phyloP scores from a whole-genome alignment of 768 basidiomycete species.

The Crassisporium funariophilum region DNA sequence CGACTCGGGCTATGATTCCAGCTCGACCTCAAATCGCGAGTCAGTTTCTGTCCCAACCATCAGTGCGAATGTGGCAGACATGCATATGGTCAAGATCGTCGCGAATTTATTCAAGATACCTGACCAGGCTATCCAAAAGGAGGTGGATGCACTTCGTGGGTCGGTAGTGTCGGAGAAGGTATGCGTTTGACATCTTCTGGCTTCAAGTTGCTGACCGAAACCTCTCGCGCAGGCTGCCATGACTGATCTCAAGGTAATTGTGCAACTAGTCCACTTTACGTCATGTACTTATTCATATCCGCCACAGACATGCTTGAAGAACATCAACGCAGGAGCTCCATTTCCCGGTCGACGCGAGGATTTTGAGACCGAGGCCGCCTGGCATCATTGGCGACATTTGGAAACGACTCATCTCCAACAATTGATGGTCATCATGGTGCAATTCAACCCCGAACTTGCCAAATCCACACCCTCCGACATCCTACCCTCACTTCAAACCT shows the following conservation, averaged over 20 bases:
- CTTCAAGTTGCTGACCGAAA: neutral
- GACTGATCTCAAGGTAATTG: slow-evolving; percentile 76
- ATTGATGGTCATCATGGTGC: slow-evolving; percentile 84
- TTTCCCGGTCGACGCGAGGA: slow-evolving; percentile 89
- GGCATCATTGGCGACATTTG: slow-evolving; percentile 77
- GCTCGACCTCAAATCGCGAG: slow-evolving; percentile 61
- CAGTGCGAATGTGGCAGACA: slow-evolving; percentile 62
- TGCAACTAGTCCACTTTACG: slow-evolving; percentile 5
- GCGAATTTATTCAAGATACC: slow-evolving; percentile 75
- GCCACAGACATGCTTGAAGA: slow-evolving; percentile 82
- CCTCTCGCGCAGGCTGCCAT: slow-evolving; percentile 69
- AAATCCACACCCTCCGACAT: slow-evolving; percentile 70
- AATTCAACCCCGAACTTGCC: slow-evolving; percentile 84
- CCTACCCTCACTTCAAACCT: slow-evolving; percentile 42
- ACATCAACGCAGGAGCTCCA: slow-evolving; percentile 78
- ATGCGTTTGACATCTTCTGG: slow-evolving; percentile 6
- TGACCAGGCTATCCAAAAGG: slow-evolving; percentile 65
- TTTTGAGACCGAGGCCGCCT: slow-evolving; percentile 81
- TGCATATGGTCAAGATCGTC: slow-evolving; percentile 74
- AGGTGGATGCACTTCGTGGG: slow-evolving; percentile 67
- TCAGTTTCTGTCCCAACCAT: slow-evolving; percentile 41
- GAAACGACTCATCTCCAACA: slow-evolving; percentile 88
- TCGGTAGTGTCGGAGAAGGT: slow-evolving; percentile 79
- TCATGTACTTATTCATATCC: too few species aligned
- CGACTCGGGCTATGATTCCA: slow-evolving; percentile 70